Evolutionary conservation across 176 grass and related monocot species (phyloP).

Genomic region (Ananas comosus): DNA sequence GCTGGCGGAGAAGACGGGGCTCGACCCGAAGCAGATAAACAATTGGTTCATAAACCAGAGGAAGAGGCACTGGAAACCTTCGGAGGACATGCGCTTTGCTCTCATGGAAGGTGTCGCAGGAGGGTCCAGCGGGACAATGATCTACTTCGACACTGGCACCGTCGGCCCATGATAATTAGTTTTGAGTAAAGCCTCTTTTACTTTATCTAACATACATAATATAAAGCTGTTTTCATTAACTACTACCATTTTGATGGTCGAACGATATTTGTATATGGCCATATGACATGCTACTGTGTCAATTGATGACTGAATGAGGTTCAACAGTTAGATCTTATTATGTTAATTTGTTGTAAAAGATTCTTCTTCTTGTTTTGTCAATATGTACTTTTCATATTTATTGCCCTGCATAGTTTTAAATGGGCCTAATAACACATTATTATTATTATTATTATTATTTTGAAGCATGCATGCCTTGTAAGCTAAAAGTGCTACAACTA

Average conservation of each 20-base stretch:
- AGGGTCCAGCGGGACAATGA: slow-evolving; percentile 60
- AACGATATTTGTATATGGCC: slow-evolving; percentile 23
- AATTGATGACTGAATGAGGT: neutral
- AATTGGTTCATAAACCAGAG: slow-evolving; percentile 99
- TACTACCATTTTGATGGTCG: slow-evolving; percentile 27
- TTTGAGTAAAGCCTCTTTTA: neutral
- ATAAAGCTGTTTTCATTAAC: slow-evolving; percentile 14
- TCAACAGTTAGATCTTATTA: too few species aligned
- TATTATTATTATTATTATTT: too few species aligned
- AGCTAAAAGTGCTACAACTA: too few species aligned
- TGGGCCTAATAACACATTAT: too few species aligned
- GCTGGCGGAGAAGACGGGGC: slow-evolving; percentile 57
- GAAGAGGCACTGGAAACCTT: slow-evolving; percentile 90
- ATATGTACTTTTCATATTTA: too few species aligned
- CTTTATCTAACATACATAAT: neutral
- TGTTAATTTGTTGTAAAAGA: too few species aligned
- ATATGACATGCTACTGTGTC: slow-evolving; percentile 21
- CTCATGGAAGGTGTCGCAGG: slow-evolving; percentile 70
- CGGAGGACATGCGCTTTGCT: slow-evolving; percentile 76
- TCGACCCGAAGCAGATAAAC: slow-evolving; percentile 89
- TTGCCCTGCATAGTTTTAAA: too few species aligned
- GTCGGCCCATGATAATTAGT: slow-evolving; percentile 44
- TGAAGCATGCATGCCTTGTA: too few species aligned
- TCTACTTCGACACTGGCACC: slow-evolving; percentile 78
- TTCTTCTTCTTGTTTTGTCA: too few species aligned